Evolutionary conservation across 2,329 filamentous ascomycete genomes (phyloP).

Genomic region (Gnomoniopsis smithogilvyi): DNA sequence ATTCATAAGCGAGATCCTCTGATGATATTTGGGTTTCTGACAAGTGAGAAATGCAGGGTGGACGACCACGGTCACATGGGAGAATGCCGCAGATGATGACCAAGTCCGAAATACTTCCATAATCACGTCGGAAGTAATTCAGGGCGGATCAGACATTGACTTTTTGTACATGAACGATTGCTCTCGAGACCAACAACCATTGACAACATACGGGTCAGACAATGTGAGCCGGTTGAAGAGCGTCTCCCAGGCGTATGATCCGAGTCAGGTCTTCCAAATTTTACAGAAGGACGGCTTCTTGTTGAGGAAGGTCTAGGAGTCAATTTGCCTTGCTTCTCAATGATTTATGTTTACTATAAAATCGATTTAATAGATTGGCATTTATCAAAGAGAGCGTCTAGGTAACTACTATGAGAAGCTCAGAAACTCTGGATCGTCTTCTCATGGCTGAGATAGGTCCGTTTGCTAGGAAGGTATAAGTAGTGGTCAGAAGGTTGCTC

Average conservation of each 20-base stretch:
- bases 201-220: not conserved
- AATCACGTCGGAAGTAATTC: conserved; percentile 8
- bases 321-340: too few species aligned
- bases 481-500: too few species aligned
- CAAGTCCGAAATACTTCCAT: conserved; percentile 18
- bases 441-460: too few species aligned
- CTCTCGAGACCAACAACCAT: not conserved
- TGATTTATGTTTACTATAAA: too few species aligned
- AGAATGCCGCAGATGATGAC: conserved; percentile 17
- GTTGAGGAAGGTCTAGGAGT: not conserved
- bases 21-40: too few species aligned
- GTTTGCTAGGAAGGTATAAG: too few species aligned
- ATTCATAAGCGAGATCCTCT: not conserved
- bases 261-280: not conserved
- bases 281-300: not conserved
- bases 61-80: conserved; percentile 23
- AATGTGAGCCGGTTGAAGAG: not conserved
- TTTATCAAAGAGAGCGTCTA: too few species aligned
- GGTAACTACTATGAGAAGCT: too few species aligned
- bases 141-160: not conserved
- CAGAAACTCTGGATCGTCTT: too few species aligned
- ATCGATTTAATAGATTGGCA: too few species aligned
- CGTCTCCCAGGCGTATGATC: not conserved
- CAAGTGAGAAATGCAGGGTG: too few species aligned
- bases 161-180: not conserved